Percentiles rank a stretch among this genome's conserved stretches.
These are phyloP conservation scores for Lecanicillium sp. DNA, from an alignment of 2,329 filamentous ascomycete species.

Conservation along the genomic window DNA sequence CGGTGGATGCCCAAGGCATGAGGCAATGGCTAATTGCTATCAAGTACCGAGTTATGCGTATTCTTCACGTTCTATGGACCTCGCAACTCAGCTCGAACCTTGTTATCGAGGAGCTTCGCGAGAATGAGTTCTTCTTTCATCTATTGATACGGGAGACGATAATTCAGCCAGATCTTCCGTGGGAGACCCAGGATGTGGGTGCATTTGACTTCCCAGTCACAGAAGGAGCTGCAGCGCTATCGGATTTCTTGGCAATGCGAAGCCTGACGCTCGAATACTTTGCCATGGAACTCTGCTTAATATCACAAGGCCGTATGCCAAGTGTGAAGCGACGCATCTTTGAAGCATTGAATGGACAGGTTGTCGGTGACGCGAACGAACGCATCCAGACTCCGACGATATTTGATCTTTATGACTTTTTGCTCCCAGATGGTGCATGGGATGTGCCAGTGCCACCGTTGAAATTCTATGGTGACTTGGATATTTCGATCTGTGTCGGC, in stretches of 20 bases:
- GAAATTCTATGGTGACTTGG: conserved; percentile 54
- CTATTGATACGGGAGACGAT: conserved; percentile 64
- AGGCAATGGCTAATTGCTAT: conserved; percentile 61
- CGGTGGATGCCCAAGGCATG: conserved; percentile 52
- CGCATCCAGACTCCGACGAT: conserved; percentile 63
- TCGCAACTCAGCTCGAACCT: conserved; percentile 70
- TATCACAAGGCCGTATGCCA: conserved; percentile 62
- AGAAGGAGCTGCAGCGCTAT: conserved; percentile 58
- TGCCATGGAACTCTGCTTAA: conserved; percentile 72
- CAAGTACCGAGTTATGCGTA: conserved; percentile 60
- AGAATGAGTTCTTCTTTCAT: conserved; percentile 70
- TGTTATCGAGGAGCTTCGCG: conserved; percentile 70
- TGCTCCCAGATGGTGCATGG: conserved; percentile 47
- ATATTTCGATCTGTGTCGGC: conserved; percentile 57
- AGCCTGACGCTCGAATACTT: conserved; percentile 78
- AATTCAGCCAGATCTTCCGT: conserved; percentile 60
- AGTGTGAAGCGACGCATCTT: conserved; percentile 61
- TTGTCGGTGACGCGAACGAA: conserved; percentile 57
- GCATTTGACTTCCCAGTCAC: conserved; percentile 61
- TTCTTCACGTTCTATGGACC: conserved; percentile 75
- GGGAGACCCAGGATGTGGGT: conserved; percentile 59
- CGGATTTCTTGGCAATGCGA: conserved; percentile 70
- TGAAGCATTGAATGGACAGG: conserved; percentile 69
- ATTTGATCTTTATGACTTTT: conserved; percentile 91
- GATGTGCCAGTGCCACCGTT: conserved; percentile 43